Evolutionary conservation across 2,329 filamentous ascomycete species (phyloP).

Genomic region (Ceratocystis ficicola): DNA sequence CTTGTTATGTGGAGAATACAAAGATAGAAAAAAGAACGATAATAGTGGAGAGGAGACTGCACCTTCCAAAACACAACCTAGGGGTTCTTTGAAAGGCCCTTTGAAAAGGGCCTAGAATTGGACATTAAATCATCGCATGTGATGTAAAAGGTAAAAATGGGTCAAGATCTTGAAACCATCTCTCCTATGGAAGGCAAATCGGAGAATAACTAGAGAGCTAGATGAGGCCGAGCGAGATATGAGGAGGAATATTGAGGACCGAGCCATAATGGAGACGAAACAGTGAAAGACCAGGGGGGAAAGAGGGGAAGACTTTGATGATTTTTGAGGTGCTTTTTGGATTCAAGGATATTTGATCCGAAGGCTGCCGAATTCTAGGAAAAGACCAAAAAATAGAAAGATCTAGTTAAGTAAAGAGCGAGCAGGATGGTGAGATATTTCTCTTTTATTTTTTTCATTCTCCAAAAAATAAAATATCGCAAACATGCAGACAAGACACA

Average conservation of each 20-base stretch:
- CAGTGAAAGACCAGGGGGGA: neutral
- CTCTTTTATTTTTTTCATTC: no score
- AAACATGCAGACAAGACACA: no score
- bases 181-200: neutral
- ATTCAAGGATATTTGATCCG: neutral
- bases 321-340: neutral
- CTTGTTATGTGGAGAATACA: neutral
- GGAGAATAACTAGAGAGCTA: neutral
- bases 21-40: neutral
- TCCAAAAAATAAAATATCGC: no score
- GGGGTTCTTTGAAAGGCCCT: neutral
- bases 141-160: slow-evolving; percentile 6
- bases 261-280: slow-evolving; percentile 9
- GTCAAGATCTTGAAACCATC: slow-evolving; percentile 4
- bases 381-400: neutral
- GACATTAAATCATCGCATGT: neutral
- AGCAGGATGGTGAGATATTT: neutral
- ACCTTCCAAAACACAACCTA: neutral
- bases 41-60: neutral
- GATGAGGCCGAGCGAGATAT: slow-evolving; percentile 14
- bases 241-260: slow-evolving; percentile 13
- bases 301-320: neutral
- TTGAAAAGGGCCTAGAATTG: neutral
- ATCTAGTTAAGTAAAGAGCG: neutral
- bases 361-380: neutral